phyloP scores from a whole-genome alignment of 768 basidiomycete species.

The Suillus weaverae region DNA sequence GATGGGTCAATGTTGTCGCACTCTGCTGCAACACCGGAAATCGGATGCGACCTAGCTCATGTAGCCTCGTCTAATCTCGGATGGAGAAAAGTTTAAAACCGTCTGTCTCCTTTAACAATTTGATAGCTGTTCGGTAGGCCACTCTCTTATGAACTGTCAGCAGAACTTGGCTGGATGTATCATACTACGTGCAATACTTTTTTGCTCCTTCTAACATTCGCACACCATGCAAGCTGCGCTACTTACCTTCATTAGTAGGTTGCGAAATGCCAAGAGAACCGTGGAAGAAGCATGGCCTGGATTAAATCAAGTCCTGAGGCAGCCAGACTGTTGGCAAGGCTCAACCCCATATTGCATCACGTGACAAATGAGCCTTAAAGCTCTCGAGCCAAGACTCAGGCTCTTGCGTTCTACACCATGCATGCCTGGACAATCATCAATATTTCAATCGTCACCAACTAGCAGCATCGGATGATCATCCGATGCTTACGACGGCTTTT shows the following conservation, averaged over 20 bases:
- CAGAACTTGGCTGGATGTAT: slow-evolving; percentile 16
- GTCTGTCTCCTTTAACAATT: background rate
- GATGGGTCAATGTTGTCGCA: background rate
- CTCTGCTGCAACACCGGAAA: slow-evolving; percentile 12
- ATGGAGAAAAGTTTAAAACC: slow-evolving; percentile 28
- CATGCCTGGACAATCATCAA: background rate
- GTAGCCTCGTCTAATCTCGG: slow-evolving; percentile 13
- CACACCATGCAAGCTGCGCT: background rate
- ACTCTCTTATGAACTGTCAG: slow-evolving; percentile 5
- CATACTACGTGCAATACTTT: background rate
- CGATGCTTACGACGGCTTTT: background rate
- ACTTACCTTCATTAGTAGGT: too few species aligned
- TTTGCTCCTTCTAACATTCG: background rate
- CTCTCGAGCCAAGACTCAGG: too few species aligned
- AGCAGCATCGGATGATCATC: background rate
- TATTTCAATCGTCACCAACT: too few species aligned
- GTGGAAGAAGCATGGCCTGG: too few species aligned
- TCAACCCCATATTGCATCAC: background rate
- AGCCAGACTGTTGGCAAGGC: too few species aligned
- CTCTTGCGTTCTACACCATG: background rate
- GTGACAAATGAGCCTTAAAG: background rate
- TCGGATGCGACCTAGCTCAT: slow-evolving; percentile 22
- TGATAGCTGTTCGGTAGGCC: background rate
- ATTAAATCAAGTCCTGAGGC: too few species aligned
- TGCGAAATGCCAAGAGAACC: too few species aligned